Evolutionary conservation across 1,284 basidiomycete species (phyloP).

Genomic region (Mycena sp.): DNA sequence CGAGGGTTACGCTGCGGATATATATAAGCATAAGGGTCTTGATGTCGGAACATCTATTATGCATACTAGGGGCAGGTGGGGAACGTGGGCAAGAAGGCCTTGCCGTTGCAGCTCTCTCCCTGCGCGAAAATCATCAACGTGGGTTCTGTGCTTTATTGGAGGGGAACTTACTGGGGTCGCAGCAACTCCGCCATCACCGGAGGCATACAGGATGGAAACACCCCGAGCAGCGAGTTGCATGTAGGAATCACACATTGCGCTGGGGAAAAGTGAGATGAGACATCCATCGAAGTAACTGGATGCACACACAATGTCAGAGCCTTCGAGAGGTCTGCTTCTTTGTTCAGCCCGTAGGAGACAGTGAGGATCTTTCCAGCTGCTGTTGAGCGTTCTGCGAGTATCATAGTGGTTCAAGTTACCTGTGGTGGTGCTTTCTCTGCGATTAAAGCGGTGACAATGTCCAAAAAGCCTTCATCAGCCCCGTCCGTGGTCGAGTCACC

Average conservation of each 20-base stretch:
- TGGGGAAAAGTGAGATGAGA: not conserved
- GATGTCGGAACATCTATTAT: not conserved
- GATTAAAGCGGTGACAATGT: slow-evolving; percentile 13
- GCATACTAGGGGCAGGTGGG: slow-evolving; percentile 33
- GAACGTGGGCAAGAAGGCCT: slow-evolving; percentile 28
- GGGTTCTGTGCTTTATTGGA: too few species aligned
- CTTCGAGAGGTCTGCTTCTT: too few species aligned
- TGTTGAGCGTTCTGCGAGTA: too few species aligned
- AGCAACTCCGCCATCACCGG: slow-evolving; percentile 27
- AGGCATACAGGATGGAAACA: slow-evolving; percentile 28
- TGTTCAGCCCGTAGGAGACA: too few species aligned
- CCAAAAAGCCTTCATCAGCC: slow-evolving; percentile 11
- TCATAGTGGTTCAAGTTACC: not conserved
- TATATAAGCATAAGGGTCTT: not conserved
- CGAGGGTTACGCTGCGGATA: slow-evolving; percentile 21
- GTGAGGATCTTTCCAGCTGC: too few species aligned
- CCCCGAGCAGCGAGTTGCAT: slow-evolving; percentile 26
- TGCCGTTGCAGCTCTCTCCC: slow-evolving; percentile 17
- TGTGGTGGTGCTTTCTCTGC: slow-evolving; percentile 3
- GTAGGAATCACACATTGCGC: slow-evolving; percentile 29
- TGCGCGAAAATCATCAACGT: too few species aligned
- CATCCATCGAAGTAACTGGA: too few species aligned
- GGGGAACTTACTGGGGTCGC: slow-evolving; percentile 8
- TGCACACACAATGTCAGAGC: too few species aligned
- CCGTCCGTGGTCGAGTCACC: slow-evolving; percentile 3